Conservation (phyloP, 352 stramenopile species). For the Pilasporangium apinafurcum region DNA sequence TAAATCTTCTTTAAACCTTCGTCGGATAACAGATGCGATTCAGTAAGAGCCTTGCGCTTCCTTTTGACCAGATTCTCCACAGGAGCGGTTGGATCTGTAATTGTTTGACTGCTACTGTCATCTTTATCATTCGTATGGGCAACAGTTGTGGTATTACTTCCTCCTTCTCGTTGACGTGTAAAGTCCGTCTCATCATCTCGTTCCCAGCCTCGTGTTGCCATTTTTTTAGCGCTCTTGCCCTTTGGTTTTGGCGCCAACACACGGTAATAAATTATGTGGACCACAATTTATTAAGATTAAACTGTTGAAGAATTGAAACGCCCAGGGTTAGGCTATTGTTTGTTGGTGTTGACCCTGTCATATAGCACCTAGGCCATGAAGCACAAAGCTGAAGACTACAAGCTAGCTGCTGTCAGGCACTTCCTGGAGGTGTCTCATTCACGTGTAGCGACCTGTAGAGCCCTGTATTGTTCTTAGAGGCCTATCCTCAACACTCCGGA, state of each 20-base stretch:
- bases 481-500: too few species aligned
- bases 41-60: slow-evolving; percentile 52
- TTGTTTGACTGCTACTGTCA: background rate
- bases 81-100: background rate
- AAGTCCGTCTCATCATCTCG: slow-evolving; percentile 34
- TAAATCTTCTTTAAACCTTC: slow-evolving; percentile 70
- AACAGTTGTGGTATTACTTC: background rate
- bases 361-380: too few species aligned
- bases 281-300: slow-evolving; percentile 1
- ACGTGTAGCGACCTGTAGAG: too few species aligned
- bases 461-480: too few species aligned
- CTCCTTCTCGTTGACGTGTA: slow-evolving; percentile 13
- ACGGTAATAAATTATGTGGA: background rate
- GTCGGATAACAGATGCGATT: slow-evolving; percentile 53
- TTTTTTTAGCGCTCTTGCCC: slow-evolving; percentile 6
- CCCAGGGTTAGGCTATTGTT: too few species aligned
- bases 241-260: slow-evolving; percentile 31
- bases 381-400: too few species aligned
- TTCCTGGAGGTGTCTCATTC: too few species aligned
- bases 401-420: too few species aligned
- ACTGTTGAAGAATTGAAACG: too few species aligned
- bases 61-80: slow-evolving; percentile 17
- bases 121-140: slow-evolving; percentile 5
- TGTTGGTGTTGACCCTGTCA: too few species aligned
- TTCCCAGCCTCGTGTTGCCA: slow-evolving; percentile 52